phyloP scores from a whole-genome alignment of 805 yeast genomes.

The Candida golubevii region DNA sequence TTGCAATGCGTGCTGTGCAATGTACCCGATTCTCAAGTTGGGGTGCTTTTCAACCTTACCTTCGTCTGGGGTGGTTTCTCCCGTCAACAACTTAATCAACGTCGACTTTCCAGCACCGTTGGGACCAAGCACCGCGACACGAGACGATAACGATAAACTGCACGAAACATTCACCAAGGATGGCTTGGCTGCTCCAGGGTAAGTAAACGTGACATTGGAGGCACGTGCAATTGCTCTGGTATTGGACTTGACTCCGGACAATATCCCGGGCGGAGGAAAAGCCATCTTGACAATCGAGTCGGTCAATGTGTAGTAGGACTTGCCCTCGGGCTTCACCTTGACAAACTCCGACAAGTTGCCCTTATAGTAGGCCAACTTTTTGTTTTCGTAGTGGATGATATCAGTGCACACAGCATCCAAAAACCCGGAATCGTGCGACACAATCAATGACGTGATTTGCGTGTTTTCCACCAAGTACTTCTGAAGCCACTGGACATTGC shows the following conservation, averaged over 20 bases:
- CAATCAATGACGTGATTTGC: constrained; percentile 89
- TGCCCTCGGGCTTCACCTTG: constrained; percentile 90
- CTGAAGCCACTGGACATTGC: constrained; percentile 90
- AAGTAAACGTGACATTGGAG: constrained; percentile 78
- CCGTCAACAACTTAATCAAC: constrained; percentile 87
- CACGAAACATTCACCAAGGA: constrained; percentile 77
- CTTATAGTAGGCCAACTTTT: constrained; percentile 90
- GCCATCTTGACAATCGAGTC: constrained; percentile 94
- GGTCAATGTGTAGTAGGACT: constrained; percentile 88
- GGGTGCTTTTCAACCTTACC: constrained; percentile 98
- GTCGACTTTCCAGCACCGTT: constrained; percentile 99
- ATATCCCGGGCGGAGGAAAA: constrained; percentile 96
- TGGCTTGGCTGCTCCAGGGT: constrained; percentile 87
- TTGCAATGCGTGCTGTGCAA: constrained; percentile 97
- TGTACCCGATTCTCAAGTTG: constrained; percentile 94
- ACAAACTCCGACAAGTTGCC: constrained; percentile 94
- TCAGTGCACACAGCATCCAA: constrained; percentile 94
- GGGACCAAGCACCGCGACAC: constrained; percentile 96
- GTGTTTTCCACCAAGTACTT: constrained; percentile 79
- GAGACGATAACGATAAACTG: constrained; percentile 89
- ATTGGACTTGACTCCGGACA: constrained; percentile 94
- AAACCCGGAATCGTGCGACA: constrained; percentile 97
- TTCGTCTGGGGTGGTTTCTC: constrained; percentile 76
- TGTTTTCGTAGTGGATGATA: constrained; percentile 92
- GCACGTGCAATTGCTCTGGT: constrained; percentile 91